These are phyloP conservation scores for Penicillium arizonense DNA, from an alignment of 495 filamentous ascomycete species.

Conservation along the genomic window DNA sequence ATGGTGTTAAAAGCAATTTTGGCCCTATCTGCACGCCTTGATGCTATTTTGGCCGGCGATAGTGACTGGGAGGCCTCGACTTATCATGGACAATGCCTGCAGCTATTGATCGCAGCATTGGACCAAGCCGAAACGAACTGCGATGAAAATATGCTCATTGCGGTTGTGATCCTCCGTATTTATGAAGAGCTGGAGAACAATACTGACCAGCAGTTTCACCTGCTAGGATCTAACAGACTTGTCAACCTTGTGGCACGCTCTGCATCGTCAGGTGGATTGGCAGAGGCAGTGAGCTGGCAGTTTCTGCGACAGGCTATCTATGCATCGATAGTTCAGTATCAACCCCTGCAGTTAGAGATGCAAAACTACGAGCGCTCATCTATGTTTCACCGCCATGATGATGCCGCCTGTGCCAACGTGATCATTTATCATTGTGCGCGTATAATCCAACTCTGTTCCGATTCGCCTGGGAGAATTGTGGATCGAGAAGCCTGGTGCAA, in stretches of 20 bases:
- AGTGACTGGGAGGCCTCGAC: constrained; percentile 38
- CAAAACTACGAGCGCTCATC: constrained; percentile 35
- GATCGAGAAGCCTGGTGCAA: constrained; percentile 23
- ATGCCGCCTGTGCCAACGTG: constrained; percentile 33
- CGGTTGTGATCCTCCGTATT: constrained; percentile 37
- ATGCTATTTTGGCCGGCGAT: constrained; percentile 28
- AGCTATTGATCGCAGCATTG: constrained; percentile 32
- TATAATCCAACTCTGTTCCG: constrained; percentile 32
- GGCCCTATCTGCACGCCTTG: constrained; percentile 33
- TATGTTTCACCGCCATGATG: constrained; percentile 34
- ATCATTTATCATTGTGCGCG: constrained; percentile 37
- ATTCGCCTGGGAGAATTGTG: constrained; percentile 16
- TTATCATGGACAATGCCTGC: constrained; percentile 38
- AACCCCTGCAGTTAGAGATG: constrained; percentile 34
- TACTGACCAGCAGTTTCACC: constrained; percentile 35
- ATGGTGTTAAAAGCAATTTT: constrained; percentile 38
- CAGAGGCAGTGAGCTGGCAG: constrained; percentile 43
- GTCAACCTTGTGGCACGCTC: constrained; percentile 37
- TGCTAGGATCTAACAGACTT: constrained; percentile 35
- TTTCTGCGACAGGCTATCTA: constrained; percentile 44
- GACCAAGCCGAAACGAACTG: constrained; percentile 27
- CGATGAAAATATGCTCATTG: constrained; percentile 34
- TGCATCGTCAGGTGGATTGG: constrained; percentile 35
- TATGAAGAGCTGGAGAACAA: constrained; percentile 37
- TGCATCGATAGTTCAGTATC: constrained; percentile 34